Conservation (phyloP, 2,329 filamentous ascomycete species). For the Xylaria digitata region DNA sequence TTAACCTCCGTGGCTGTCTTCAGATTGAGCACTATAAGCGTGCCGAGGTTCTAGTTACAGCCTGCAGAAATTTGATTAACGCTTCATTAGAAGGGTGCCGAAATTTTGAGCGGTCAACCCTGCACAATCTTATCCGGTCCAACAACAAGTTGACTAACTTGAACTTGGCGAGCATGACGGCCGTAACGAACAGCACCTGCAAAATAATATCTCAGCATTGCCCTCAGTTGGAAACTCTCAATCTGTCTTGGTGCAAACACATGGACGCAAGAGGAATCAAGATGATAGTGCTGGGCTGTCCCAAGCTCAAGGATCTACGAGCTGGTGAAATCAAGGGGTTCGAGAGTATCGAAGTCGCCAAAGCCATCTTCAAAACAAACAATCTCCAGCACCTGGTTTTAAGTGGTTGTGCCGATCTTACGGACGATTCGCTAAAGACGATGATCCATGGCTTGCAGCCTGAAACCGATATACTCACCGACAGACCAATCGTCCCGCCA, state of each 20-base stretch:
- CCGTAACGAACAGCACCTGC: constrained; percentile 85
- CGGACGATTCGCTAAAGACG: constrained; percentile 76
- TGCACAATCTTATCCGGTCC: constrained; percentile 78
- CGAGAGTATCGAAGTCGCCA: constrained; percentile 76
- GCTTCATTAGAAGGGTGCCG: constrained; percentile 90
- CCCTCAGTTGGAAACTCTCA: constrained; percentile 82
- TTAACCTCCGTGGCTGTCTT: constrained; percentile 91
- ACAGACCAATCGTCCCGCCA: constrained; percentile 78
- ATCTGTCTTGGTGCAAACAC: constrained; percentile 92
- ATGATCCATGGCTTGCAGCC: constrained; percentile 82
- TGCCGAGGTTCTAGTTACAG: constrained; percentile 79
- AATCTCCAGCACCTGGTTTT: constrained; percentile 84
- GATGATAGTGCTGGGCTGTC: constrained; percentile 78
- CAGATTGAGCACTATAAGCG: constrained; percentile 87
- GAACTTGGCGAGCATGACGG: constrained; percentile 84
- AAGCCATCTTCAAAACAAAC: constrained; percentile 81
- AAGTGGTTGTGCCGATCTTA: constrained; percentile 81
- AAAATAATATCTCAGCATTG: constrained; percentile 86
- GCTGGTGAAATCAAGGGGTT: constrained; percentile 86
- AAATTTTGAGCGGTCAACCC: constrained; percentile 80
- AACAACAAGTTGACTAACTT: constrained; percentile 85
- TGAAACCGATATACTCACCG: constrained; percentile 83
- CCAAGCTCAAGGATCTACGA: constrained; percentile 79
- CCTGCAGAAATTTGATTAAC: constrained; percentile 87
- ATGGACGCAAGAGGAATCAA: constrained; percentile 82